Percentiles rank a stretch among this genome's conserved stretches.
These are phyloP conservation scores for Solanum chiquidenum DNA, from an alignment of 257 asterid genomes.

Conservation along the genomic window DNA sequence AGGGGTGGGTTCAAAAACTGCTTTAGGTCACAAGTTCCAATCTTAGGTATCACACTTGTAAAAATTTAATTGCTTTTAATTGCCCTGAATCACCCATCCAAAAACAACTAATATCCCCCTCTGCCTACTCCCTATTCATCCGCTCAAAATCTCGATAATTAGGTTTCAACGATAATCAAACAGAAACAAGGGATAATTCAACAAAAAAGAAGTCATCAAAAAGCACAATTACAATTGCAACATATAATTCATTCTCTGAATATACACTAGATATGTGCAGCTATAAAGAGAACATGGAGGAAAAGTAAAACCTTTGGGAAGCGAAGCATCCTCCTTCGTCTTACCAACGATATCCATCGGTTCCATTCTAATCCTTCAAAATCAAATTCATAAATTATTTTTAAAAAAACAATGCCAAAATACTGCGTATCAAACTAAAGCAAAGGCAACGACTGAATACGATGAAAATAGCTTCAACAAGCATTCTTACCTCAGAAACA, in stretches of 20 bases:
- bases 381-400: not conserved
- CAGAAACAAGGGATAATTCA: not conserved
- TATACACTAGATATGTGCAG: not conserved
- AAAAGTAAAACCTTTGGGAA: constrained; percentile 67
- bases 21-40: not conserved
- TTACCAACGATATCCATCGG: constrained; percentile 90
- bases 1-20: not conserved
- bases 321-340: constrained; percentile 93
- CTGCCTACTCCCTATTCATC: not conserved
- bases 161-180: not conserved
- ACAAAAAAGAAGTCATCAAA: not conserved
- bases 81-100: not conserved
- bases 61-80: not conserved
- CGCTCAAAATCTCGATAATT: not conserved
- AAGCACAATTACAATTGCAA: not conserved
- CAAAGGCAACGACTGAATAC: not conserved
- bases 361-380: constrained; percentile 51
- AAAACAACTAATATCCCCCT: not conserved
- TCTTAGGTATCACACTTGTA: not conserved
- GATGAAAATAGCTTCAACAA: not conserved
- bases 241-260: not conserved
- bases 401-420: not conserved
- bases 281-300: not conserved
- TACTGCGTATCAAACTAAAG: not conserved
- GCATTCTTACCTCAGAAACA: not conserved